Conservation (phyloP, 2,329 filamentous ascomycete species). For the Phaeosphaeria sp. region DNA sequence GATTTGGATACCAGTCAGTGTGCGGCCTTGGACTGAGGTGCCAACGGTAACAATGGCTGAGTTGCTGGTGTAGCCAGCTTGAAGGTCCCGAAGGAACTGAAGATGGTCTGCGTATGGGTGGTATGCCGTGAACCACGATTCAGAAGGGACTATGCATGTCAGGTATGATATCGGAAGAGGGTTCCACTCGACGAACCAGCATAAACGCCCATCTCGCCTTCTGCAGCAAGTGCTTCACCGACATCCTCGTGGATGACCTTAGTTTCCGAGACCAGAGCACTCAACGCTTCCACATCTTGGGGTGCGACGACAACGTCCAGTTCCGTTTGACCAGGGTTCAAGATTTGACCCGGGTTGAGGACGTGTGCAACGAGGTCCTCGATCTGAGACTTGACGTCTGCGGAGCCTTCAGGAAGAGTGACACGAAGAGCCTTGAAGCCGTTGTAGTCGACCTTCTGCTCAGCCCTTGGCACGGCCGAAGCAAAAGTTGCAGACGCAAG, state of each 20-base stretch:
- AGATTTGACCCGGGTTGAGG: no score
- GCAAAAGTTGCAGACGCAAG: slow-evolving; percentile 32
- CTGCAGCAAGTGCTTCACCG: slow-evolving; percentile 40
- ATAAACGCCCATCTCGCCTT: slow-evolving; percentile 35
- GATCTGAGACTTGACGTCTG: slow-evolving; percentile 35
- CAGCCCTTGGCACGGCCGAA: slow-evolving; percentile 32
- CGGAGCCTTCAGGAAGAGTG: slow-evolving; percentile 21
- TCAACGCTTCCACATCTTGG: slow-evolving; percentile 39
- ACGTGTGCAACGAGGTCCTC: slow-evolving; percentile 42
- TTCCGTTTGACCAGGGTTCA: slow-evolving; percentile 40
- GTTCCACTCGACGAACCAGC: slow-evolving; percentile 29
- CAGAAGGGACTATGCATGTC: slow-evolving; percentile 33
- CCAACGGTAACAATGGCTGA: slow-evolving; percentile 45
- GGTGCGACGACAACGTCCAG: slow-evolving; percentile 47
- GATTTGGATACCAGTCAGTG: slow-evolving; percentile 47
- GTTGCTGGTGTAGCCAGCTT: slow-evolving; percentile 38
- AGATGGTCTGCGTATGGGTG: slow-evolving; percentile 45
- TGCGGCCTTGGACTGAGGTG: slow-evolving; percentile 40
- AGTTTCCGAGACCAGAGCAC: slow-evolving; percentile 31
- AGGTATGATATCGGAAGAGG: neutral
- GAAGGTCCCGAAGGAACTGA: slow-evolving; percentile 42
- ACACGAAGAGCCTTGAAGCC: slow-evolving; percentile 47
- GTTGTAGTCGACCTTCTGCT: slow-evolving; percentile 44
- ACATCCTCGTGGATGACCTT: slow-evolving; percentile 44
- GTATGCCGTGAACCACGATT: slow-evolving; percentile 47